Percentiles rank a stretch among this genome's conserved stretches.
Evolutionary conservation across 1,139 yeast species (phyloP).

Genomic region (Pichia sp.): DNA sequence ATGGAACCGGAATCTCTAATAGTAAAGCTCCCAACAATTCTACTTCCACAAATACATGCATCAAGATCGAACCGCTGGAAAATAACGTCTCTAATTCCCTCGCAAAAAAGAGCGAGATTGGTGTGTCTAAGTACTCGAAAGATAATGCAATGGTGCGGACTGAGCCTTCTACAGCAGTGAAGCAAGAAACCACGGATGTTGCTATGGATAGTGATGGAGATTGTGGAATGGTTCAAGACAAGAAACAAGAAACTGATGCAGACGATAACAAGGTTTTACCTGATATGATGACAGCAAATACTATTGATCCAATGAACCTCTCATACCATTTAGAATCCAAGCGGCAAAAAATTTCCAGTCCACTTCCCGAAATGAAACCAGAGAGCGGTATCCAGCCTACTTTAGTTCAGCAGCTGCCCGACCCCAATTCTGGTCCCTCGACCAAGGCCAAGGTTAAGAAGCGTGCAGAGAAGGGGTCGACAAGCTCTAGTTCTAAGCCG

Average conservation of each 20-base stretch:
- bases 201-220: not conserved
- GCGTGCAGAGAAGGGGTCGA: too few species aligned
- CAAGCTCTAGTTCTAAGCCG: too few species aligned
- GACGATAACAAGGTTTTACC: not conserved
- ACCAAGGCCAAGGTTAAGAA: too few species aligned
- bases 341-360: constrained; percentile 24
- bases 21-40: not conserved
- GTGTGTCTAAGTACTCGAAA: not conserved
- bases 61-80: not conserved
- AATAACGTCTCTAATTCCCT: too few species aligned
- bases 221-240: not conserved
- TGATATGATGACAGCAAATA: constrained; percentile 21
- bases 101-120: too few species aligned
- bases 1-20: not conserved
- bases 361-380: constrained; percentile 1
- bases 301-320: constrained; percentile 34
- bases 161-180: constrained; percentile 1
- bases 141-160: not conserved
- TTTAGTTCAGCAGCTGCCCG: not conserved
- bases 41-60: not conserved
- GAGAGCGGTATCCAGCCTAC: not conserved
- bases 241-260: not conserved
- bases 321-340: constrained; percentile 31
- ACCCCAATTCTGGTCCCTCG: not conserved
- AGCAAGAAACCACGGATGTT: constrained; percentile 1